phyloP scores from a whole-genome alignment of 2,329 filamentous ascomycete genomes.

The Aspergillus pseudoglaucus region DNA sequence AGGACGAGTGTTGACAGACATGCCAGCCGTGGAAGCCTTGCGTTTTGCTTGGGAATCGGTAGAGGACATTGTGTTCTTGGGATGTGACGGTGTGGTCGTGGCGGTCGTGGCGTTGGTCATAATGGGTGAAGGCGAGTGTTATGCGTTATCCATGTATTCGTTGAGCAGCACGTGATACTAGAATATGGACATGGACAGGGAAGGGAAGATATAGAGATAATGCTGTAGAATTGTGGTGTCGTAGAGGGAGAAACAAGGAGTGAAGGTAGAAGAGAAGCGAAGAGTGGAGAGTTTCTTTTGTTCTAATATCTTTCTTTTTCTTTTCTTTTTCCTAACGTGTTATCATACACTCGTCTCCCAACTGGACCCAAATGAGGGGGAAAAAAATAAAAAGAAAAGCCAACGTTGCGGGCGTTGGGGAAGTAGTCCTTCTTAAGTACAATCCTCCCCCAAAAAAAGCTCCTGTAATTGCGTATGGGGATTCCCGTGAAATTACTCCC shows the following conservation, averaged over 20 bases:
- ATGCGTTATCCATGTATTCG: background rate
- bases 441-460: background rate
- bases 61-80: background rate
- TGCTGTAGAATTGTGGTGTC: background rate
- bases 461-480: background rate
- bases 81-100: background rate
- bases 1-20: constrained; percentile 48
- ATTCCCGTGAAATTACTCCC: constrained; percentile 14
- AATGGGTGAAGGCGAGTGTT: background rate
- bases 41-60: constrained; percentile 44
- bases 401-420: background rate
- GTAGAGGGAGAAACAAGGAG: background rate
- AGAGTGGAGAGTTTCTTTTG: constrained; percentile 20
- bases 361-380: background rate
- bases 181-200: background rate
- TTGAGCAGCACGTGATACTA: background rate
- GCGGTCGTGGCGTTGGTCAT: constrained; percentile 9
- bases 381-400: background rate
- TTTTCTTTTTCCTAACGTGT: background rate
- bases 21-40: constrained; percentile 51
- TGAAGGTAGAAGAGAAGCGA: constrained; percentile 2
- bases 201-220: constrained; percentile 1
- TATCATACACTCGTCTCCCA: background rate
- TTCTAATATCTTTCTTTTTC: constrained; percentile 6
- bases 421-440: background rate